Percentiles rank a stretch among this genome's conserved stretches.
Evolutionary conservation across 495 filamentous ascomycete species (phyloP).

Genomic region (Halenospora varia): DNA sequence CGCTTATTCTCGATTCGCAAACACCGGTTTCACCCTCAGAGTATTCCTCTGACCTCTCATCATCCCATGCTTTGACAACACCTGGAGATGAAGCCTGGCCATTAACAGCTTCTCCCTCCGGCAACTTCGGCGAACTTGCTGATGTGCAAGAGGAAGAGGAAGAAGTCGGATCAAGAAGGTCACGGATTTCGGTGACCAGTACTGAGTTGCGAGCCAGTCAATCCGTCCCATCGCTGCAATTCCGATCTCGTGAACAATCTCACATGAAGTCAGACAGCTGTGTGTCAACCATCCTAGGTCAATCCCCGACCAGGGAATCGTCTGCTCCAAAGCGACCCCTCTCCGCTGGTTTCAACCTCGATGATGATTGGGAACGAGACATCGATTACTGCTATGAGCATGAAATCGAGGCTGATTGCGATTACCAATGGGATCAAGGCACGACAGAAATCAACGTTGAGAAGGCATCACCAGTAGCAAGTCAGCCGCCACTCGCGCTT

Average conservation of each 20-base stretch:
- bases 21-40: constrained; percentile 1
- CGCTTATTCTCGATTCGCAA: constrained; percentile 22
- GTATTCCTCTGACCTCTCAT: not conserved
- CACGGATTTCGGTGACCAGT: constrained; percentile 14
- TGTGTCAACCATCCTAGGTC: constrained; percentile 7
- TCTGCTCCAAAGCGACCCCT: not conserved
- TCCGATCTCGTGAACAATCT: constrained; percentile 11
- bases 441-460: constrained; percentile 21
- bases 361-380: constrained; percentile 77
- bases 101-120: constrained; percentile 14
- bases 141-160: constrained; percentile 79
- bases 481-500: constrained; percentile 12
- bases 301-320: not conserved
- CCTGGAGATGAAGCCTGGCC: constrained; percentile 24
- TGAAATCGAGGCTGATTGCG: constrained; percentile 82
- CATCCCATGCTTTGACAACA: constrained; percentile 22
- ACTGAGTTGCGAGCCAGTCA: constrained; percentile 19
- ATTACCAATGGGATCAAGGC: constrained; percentile 77
- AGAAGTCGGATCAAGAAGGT: constrained; percentile 8
- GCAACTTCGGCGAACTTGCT: constrained; percentile 20
- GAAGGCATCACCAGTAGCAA: constrained; percentile 17
- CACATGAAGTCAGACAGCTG: not conserved
- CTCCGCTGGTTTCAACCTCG: constrained; percentile 6
- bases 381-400: constrained; percentile 95
- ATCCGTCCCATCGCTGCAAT: constrained; percentile 21